phyloP scores from a whole-genome alignment of 2,329 filamentous ascomycete species.

The Albifimbria verrucaria region DNA sequence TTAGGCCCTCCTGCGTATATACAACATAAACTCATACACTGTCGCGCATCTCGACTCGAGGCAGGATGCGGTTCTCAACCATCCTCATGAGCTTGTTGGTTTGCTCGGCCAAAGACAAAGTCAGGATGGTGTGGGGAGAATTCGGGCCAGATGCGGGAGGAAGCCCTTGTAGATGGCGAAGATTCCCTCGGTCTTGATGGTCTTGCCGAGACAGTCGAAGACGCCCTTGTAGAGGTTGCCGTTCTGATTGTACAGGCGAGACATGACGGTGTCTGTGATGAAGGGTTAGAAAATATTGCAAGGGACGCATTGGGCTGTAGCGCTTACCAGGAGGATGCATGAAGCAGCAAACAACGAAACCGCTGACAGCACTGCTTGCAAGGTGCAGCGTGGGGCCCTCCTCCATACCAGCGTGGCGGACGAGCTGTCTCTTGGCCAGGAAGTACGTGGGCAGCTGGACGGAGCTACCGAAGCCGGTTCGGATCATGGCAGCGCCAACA shows the following conservation, averaged over 20 bases:
- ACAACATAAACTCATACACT: constrained; percentile 1
- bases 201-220: constrained; percentile 89
- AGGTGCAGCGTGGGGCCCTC: constrained; percentile 89
- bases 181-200: constrained; percentile 84
- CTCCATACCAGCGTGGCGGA: constrained; percentile 80
- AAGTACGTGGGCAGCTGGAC: constrained; percentile 98
- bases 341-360: constrained; percentile 93
- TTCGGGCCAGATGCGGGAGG: constrained; percentile 88
- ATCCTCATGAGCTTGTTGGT: constrained; percentile 89
- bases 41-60: constrained; percentile 28
- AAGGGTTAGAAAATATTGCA: constrained; percentile 11
- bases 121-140: constrained; percentile 92
- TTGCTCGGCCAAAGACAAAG: constrained; percentile 90
- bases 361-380: constrained; percentile 81
- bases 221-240: constrained; percentile 94
- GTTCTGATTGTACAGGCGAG: constrained; percentile 96
- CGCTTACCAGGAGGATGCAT: constrained; percentile 89
- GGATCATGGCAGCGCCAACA: constrained; percentile 88
- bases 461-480: constrained; percentile 92
- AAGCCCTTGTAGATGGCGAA: constrained; percentile 98
- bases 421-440: constrained; percentile 85
- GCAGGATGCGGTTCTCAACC: constrained; percentile 62
- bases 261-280: constrained; percentile 86
- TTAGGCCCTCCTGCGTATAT: constrained; percentile 3
- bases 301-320: background rate